Conservation (phyloP, 192 early-diverging fungal species). For the Entomortierella beljakovae region DNA sequence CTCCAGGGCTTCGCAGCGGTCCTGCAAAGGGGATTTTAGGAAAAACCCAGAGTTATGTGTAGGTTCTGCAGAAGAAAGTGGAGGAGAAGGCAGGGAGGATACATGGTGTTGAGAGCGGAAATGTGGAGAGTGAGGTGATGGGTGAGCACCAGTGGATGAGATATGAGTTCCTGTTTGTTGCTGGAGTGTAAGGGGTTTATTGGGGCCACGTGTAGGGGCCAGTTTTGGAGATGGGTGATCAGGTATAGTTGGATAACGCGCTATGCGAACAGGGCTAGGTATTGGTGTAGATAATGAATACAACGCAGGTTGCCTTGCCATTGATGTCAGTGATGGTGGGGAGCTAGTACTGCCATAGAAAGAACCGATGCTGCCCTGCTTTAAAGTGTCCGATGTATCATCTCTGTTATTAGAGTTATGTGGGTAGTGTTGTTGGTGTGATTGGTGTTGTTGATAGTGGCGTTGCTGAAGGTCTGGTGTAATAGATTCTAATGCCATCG, state of each 20-base stretch:
- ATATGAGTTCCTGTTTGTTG: not conserved
- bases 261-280: conserved; percentile 12
- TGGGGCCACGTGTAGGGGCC: conserved; percentile 1
- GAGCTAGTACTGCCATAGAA: not conserved
- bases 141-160: not conserved
- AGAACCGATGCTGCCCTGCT: conserved; percentile 3
- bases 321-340: conserved; percentile 1
- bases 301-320: conserved; percentile 2
- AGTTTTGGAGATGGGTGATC: conserved; percentile 1
- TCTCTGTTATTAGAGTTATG: not conserved
- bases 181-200: conserved; percentile 19
- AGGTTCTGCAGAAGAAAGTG: conserved; percentile 29
- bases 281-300: conserved; percentile 23
- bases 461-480: not conserved
- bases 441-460: not conserved
- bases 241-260: not conserved
- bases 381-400: not conserved
- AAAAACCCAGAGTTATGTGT: conserved; percentile 21
- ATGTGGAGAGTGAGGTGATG: conserved; percentile 11
- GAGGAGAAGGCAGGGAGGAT: conserved; percentile 33
- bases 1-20: conserved; percentile 40
- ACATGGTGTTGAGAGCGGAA: conserved; percentile 14
- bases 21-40: conserved; percentile 35
- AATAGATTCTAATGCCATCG: not conserved
- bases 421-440: not conserved